A percentile compares a stretch with the other conserved stretches of the same genome.
phyloP scores from a whole-genome alignment of 1,284 basidiomycete genomes.

The Pyrrhoderma noxium region DNA sequence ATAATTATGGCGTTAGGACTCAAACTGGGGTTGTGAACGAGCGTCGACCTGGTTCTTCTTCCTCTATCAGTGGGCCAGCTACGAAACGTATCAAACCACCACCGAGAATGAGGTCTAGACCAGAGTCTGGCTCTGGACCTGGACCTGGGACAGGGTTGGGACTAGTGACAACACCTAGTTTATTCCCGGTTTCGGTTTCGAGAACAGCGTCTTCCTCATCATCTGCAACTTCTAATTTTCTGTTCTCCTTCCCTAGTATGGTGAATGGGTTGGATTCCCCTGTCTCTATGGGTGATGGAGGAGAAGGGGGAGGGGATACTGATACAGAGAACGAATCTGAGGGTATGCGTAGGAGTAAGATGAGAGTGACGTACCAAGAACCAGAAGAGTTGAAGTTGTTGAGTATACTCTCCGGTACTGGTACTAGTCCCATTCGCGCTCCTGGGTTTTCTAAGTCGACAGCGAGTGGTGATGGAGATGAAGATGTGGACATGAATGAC shows the following conservation, averaged over 20 bases:
- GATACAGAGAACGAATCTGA: slow-evolving; percentile 17
- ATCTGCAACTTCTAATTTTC: background rate
- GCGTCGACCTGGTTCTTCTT: background rate
- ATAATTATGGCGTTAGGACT: too few relatives aligned
- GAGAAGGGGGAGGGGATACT: too few relatives aligned
- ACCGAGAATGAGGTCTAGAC: slow-evolving; percentile 6
- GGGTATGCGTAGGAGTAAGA: slow-evolving; percentile 25
- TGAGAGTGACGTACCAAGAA: slow-evolving; percentile 61
- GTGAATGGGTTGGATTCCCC: too few relatives aligned
- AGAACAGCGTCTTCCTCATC: background rate
- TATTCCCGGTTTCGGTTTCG: background rate
- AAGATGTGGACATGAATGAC: background rate
- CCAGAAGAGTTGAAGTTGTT: slow-evolving; percentile 50
- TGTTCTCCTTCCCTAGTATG: too few relatives aligned
- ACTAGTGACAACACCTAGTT: background rate
- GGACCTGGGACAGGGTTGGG: background rate
- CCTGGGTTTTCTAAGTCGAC: too few relatives aligned
- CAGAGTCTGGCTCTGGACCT: background rate
- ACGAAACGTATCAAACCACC: slow-evolving; percentile 4
- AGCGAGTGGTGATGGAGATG: background rate
- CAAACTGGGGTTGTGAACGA: too few relatives aligned
- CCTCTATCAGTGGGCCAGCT: background rate
- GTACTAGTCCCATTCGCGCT: too few relatives aligned
- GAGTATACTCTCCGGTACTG: slow-evolving; percentile 26
- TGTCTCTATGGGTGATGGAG: too few relatives aligned